A percentile compares a stretch with the other conserved stretches of the same genome.
Conservation (phyloP, 495 filamentous ascomycete species). For the Hyaloscypha hepaticicola region DNA sequence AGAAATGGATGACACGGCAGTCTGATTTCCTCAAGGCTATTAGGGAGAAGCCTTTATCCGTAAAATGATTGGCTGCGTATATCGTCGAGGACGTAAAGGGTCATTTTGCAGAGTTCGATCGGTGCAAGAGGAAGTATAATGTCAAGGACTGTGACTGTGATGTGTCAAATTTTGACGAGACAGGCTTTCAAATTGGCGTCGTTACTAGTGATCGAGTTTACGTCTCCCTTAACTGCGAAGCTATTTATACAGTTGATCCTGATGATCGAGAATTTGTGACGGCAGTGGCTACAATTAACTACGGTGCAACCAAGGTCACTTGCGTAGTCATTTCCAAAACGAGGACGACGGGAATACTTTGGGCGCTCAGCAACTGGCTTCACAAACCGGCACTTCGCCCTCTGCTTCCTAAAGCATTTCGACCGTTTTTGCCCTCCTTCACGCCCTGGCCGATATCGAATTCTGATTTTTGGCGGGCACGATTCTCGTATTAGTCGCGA, state of each 20-base stretch:
- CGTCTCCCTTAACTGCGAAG: neutral
- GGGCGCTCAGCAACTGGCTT: neutral
- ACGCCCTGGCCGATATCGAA: neutral
- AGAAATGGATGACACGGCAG: too few relatives aligned
- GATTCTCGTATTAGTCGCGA: neutral
- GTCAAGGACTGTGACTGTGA: too few relatives aligned
- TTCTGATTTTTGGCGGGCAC: neutral
- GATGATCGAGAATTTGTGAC: too few relatives aligned
- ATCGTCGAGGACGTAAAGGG: too few relatives aligned
- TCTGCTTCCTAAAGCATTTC: neutral
- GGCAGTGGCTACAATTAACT: neutral
- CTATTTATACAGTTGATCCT: neutral
- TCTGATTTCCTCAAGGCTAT: too few relatives aligned
- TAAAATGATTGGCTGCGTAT: too few relatives aligned
- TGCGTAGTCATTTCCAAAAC: neutral
- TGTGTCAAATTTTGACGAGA: neutral
- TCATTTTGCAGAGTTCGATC: too few relatives aligned
- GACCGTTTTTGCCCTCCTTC: neutral
- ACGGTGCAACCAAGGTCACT: neutral
- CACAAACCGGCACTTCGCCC: neutral
- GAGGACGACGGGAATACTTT: neutral
- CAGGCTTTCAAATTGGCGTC: neutral
- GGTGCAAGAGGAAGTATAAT: too few relatives aligned
- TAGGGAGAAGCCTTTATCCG: too few relatives aligned
- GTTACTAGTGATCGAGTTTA: neutral